Conservation (phyloP, 2,329 filamentous ascomycete species). For the Coniochaeta ligniaria region DNA sequence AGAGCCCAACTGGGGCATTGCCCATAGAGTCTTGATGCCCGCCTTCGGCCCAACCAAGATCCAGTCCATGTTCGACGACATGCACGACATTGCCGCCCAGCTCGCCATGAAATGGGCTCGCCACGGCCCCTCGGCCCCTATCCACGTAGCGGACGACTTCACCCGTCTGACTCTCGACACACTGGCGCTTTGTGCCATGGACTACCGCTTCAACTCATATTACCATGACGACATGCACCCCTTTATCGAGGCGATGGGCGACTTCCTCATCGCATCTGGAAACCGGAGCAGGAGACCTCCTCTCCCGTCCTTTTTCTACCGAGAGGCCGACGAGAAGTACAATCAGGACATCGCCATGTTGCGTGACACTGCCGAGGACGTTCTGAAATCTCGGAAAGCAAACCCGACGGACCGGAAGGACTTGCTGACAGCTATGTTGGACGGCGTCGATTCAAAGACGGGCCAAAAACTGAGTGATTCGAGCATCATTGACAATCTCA, state of each 20-base stretch:
- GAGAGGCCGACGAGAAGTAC: conserved; percentile 41
- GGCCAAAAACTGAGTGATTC: conserved; percentile 37
- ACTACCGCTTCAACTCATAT: conserved; percentile 67
- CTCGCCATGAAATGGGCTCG: conserved; percentile 63
- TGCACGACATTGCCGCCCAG: conserved; percentile 61
- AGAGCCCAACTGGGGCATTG: conserved; percentile 59
- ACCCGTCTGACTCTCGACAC: conserved; percentile 69
- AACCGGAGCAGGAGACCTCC: conserved; percentile 38
- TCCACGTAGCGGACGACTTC: conserved; percentile 59
- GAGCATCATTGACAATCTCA: conserved; percentile 43
- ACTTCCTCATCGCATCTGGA: conserved; percentile 52
- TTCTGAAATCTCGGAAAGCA: conserved; percentile 50
- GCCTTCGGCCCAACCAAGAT: conserved; percentile 65
- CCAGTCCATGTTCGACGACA: conserved; percentile 60
- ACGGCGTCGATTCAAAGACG: conserved; percentile 42
- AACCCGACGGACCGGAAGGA: conserved; percentile 55
- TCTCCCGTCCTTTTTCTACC: conserved; percentile 42
- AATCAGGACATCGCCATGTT: conserved; percentile 46
- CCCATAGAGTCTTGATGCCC: conserved; percentile 58
- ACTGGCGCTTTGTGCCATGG: conserved; percentile 64
- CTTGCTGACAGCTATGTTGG: conserved; percentile 38
- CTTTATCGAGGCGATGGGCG: conserved; percentile 61
- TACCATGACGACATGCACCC: conserved; percentile 64
- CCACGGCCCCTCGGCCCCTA: conserved; percentile 47
- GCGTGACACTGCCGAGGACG: conserved; percentile 47